phyloP scores from a whole-genome alignment of 2,329 filamentous ascomycete genomes.

The Nothophaeocryptopus gaeumannii region DNA sequence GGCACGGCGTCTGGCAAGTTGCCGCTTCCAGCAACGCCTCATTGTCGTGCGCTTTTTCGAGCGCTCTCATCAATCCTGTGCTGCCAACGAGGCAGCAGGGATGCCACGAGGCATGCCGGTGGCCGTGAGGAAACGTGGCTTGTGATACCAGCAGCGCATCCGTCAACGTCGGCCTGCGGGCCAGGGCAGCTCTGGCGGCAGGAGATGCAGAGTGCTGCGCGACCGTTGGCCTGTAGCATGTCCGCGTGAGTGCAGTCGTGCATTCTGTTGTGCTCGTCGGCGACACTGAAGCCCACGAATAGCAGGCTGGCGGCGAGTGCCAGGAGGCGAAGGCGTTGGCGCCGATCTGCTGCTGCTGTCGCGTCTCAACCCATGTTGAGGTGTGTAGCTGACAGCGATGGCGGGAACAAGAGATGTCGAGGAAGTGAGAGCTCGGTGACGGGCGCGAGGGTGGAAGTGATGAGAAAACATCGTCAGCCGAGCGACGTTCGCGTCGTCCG shows the following conservation, averaged over 20 bases:
- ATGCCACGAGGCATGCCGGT: constrained; percentile 15
- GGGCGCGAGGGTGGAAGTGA: too few relatives aligned
- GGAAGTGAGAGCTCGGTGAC: too few relatives aligned
- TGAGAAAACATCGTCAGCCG: too few relatives aligned
- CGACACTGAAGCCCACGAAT: constrained; percentile 6
- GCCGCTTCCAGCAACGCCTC: too few relatives aligned
- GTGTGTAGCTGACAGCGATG: too few relatives aligned
- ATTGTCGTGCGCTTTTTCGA: too few relatives aligned
- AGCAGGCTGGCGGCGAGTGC: neutral
- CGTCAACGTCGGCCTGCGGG: constrained; percentile 4
- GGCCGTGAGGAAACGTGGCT: constrained; percentile 16
- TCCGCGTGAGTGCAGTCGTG: constrained; percentile 14
- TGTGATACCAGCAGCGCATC: constrained; percentile 13
- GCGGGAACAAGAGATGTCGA: too few relatives aligned
- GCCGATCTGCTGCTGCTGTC: neutral
- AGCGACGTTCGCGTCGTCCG: too few relatives aligned
- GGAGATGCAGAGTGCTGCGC: constrained; percentile 6
- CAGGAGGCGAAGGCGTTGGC: neutral
- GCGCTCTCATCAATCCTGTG: too few relatives aligned
- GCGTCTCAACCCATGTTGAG: too few relatives aligned
- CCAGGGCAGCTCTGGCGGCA: constrained; percentile 1
- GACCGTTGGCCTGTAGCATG: constrained; percentile 4
- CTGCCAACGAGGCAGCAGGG: constrained; percentile 1
- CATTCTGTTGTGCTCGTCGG: constrained; percentile 6
- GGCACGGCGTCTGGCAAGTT: too few relatives aligned